Conservation (phyloP, 371 early-diverging fungal genomes). For the Batkoa obscura region DNA sequence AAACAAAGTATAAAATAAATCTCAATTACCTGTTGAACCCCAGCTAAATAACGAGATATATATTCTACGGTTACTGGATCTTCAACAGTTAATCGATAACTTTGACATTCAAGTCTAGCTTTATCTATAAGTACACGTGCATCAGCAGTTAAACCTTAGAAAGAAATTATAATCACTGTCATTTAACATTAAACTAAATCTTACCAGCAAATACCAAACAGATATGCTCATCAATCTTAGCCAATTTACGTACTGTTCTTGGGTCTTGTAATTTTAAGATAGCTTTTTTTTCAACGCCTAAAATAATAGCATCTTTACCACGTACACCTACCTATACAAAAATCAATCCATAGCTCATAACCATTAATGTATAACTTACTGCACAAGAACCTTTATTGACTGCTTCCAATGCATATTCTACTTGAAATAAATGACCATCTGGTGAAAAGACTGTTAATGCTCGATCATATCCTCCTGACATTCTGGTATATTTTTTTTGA, state of each 20-base stretch:
- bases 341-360: neutral
- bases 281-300: slow-evolving; percentile 96
- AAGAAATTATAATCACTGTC: neutral
- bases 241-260: slow-evolving; percentile 90
- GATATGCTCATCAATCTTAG: slow-evolving; percentile 90
- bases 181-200: slow-evolving; percentile 7
- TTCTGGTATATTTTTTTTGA: no score
- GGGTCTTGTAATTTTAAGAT: slow-evolving; percentile 92
- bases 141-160: slow-evolving; percentile 84
- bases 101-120: slow-evolving; percentile 95
- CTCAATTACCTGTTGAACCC: slow-evolving; percentile 71
- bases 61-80: slow-evolving; percentile 97
- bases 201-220: slow-evolving; percentile 92
- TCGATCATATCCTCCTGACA: slow-evolving; percentile 48
- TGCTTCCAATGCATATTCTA: slow-evolving; percentile 99
- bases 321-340: slow-evolving; percentile 80
- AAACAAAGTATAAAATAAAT: neutral
- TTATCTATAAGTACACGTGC: slow-evolving; percentile 92
- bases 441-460: slow-evolving; percentile 98
- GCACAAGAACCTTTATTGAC: slow-evolving; percentile 96
- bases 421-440: slow-evolving; percentile 99
- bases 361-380: slow-evolving; percentile 29
- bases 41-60: slow-evolving; percentile 92
- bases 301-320: slow-evolving; percentile 76
- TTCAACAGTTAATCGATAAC: slow-evolving; percentile 88